Conservation (phyloP, 2,329 filamentous ascomycete species). For the Penicillium sp. region DNA sequence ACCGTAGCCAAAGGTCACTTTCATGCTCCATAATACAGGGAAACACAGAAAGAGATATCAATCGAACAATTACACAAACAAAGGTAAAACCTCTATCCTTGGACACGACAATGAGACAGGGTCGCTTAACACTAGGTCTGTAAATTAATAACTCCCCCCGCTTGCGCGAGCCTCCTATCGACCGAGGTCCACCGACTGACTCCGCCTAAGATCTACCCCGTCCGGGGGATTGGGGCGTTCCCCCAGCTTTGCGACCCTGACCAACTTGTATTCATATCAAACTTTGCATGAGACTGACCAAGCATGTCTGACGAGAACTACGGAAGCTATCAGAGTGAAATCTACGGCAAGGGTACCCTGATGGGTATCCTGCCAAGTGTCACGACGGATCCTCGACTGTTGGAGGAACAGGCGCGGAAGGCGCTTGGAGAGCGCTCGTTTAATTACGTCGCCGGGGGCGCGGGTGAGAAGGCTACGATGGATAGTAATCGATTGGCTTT, state of each 20-base stretch:
- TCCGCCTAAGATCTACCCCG: conserved; percentile 6
- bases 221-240: conserved; percentile 3
- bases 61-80: background rate
- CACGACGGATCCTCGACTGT: conserved; percentile 62
- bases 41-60: background rate
- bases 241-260: conserved; percentile 5
- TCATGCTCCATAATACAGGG: background rate
- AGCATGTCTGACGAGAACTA: conserved; percentile 45
- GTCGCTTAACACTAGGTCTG: conserved; percentile 26
- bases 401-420: conserved; percentile 59
- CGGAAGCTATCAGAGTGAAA: conserved; percentile 51
- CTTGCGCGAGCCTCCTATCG: background rate
- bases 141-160: background rate
- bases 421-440: conserved; percentile 55
- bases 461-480: conserved; percentile 64
- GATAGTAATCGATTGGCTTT: conserved; percentile 64
- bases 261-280: background rate
- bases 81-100: background rate
- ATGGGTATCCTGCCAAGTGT: conserved; percentile 54
- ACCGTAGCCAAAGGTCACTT: background rate
- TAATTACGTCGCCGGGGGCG: conserved; percentile 66
- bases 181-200: conserved; percentile 15
- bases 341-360: conserved; percentile 59
- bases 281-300: background rate
- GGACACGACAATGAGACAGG: conserved; percentile 40